These are phyloP conservation scores for Exobasidium rhododendri DNA, from an alignment of 1,284 basidiomycete species.

Conservation along the genomic window DNA sequence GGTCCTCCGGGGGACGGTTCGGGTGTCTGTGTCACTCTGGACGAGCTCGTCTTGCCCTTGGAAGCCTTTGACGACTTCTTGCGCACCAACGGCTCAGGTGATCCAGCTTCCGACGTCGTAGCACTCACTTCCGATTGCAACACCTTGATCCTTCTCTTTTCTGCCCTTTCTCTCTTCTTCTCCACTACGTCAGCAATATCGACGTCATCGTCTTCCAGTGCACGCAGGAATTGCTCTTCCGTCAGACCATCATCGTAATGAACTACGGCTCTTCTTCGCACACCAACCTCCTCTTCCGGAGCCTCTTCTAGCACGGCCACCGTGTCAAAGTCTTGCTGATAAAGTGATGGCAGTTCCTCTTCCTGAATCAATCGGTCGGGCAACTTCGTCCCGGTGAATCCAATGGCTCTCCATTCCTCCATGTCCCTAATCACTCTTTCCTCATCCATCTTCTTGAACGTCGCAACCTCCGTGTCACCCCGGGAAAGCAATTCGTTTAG, in stretches of 20 bases:
- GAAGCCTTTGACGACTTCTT: constrained; percentile 27
- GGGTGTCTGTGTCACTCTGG: constrained; percentile 21
- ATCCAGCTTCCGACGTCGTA: constrained; percentile 30
- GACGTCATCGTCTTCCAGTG: constrained; percentile 76
- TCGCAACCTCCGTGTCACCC: constrained; percentile 70
- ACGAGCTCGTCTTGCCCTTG: constrained; percentile 18
- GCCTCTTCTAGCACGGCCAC: constrained; percentile 56
- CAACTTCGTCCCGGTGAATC: constrained; percentile 61
- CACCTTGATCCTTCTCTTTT: constrained; percentile 45
- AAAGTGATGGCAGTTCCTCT: constrained; percentile 87
- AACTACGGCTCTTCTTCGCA: constrained; percentile 80
- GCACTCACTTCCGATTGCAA: constrained; percentile 20
- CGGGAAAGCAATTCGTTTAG: constrained; percentile 90
- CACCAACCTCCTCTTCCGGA: constrained; percentile 65
- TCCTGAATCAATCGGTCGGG: constrained; percentile 78
- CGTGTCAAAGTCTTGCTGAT: constrained; percentile 66
- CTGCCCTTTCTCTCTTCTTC: constrained; percentile 52
- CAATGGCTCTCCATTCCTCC: constrained; percentile 70
- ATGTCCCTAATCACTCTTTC: constrained; percentile 72
- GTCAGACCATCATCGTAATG: constrained; percentile 91
- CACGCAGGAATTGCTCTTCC: constrained; percentile 76
- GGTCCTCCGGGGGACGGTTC: constrained; percentile 39
- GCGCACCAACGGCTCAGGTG: constrained; percentile 25
- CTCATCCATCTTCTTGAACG: constrained; percentile 82
- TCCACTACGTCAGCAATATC: constrained; percentile 62